Base-by-base conservation (phyloP, 192 early-diverging fungal species). In the Linderina pennispora region DNA sequence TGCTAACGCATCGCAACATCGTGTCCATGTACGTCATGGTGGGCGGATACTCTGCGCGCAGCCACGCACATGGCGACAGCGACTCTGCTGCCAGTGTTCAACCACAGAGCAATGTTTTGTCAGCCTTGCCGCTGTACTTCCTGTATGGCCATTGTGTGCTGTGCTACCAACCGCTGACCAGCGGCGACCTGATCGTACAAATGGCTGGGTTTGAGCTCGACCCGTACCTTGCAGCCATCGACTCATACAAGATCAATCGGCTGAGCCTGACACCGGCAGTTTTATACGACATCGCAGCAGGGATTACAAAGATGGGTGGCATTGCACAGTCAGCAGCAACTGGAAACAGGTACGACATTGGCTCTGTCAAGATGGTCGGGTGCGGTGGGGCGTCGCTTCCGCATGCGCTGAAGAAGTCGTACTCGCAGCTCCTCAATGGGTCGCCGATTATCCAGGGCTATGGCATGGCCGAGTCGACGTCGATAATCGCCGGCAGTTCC, bases 1-100 rank as follows among this genome's bases (percentile, higher is more conserved):
- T 59, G 50, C 50, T 74, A 20, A 56, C 59, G 0, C 71, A 68
- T 26, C 49, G 55, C 32, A 74, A 68, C 33, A 33, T 74, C 13
- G 36, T 68, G 1, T 28, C 55, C 1, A 35, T 43, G 25, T 47
- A 47, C 21, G 35, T 31, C 4, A 39, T 57, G 34, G 31, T 43
- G 13, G 43, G 31, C 11, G 40, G 59, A 4, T 58, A 49, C 46
- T 46, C 47, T 3, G 34, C 50, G 1, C 18, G 32, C 3, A 28
- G 36, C 32, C 9, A n/a, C 16, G 28, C 17, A 13, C 15, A 13
- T 26, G 14, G 15, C 26, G 17, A 6, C 15, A 19, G 19, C 7
- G n/a, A 26, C 46, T 19, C 32, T 10, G 23, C 20, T 18, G 10
- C 17, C 4, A 15, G 20, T 10, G 15, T 14, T 22, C 46, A 40